Evolutionary conservation across 2,329 filamentous ascomycete genomes (phyloP), one percentile per base, ranked within the genome.

Genomic region (Penicillium nordicum): DNA sequence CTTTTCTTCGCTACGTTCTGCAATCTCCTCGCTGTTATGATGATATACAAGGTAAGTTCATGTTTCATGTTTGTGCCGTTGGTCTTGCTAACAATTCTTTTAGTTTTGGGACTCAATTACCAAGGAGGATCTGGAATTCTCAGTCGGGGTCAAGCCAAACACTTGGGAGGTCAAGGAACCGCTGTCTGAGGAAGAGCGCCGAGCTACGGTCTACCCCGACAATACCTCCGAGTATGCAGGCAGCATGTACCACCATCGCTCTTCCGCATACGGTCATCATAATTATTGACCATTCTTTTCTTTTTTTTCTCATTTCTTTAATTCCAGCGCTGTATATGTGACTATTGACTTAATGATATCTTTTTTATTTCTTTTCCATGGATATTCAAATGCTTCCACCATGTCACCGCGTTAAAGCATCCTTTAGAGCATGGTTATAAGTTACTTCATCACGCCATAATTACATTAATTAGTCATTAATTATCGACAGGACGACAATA

Each of bases 21-120:
- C 79, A 99, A 99, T 71, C 78, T 99, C 43, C 80, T 99, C 42
- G 91, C 87, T 12, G 93, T 99, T 59, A 99, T 99, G 94, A 99
- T 97, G 94, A 87, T 99, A 37, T 99, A 99, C 83, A 99, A 99
- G 88, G 91, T 87, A 75, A 60, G 78, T 69, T 52, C 12, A 40
- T 41, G 48, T 36, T 32, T 30, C 23, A 32, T 12, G 14, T 1
- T 37, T 47, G 4, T n/a, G 1, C 7, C 12, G n/a, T 25, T n/a
- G 5, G 9, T 29, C n/a, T 37, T 40, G 16, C 72, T 77, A 68
- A 78, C 63, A 6, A 14, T 42, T 56, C n/a, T 18, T 44, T 52
- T 65, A 94, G 92, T 99, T 96, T 80, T 99, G 94, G 94, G 94
- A 99, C 72, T 97, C 92, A 16, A 99, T 99, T 74, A 99, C 94